Percentiles rank a stretch among this genome's conserved stretches.
phyloP scores from a whole-genome alignment of 139 green algal species.

The Micractinium sp. region DNA sequence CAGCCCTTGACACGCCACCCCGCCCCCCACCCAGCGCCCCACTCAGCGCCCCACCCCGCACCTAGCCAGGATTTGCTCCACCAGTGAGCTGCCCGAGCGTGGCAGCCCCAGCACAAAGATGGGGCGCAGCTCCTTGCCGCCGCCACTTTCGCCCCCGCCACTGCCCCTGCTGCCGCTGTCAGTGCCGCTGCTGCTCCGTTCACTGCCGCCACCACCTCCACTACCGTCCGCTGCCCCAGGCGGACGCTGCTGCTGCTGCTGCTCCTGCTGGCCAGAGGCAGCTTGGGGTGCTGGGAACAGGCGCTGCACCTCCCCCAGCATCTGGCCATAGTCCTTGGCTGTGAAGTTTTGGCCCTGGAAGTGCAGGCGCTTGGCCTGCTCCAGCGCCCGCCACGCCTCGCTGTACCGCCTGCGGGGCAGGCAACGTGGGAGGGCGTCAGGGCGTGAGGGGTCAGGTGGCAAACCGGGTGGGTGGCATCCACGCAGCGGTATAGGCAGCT shows the following conservation, averaged over 20 bases:
- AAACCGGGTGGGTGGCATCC: background rate
- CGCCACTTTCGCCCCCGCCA: background rate
- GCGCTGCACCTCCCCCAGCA: background rate
- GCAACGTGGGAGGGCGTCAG: background rate
- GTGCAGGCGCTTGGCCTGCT: constrained; percentile 13
- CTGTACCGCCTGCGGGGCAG: constrained; percentile 5
- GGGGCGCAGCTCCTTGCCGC: background rate
- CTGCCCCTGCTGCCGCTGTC: background rate
- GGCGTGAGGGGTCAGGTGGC: background rate
- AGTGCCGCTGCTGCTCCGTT: background rate
- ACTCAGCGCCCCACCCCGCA: background rate
- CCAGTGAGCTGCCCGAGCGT: constrained; percentile 11
- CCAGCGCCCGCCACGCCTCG: constrained; percentile 13
- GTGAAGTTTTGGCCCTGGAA: background rate
- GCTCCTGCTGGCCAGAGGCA: background rate
- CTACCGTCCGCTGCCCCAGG: background rate
- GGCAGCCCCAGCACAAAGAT: constrained; percentile 30
- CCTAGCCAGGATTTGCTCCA: constrained; percentile 17
- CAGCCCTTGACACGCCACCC: background rate
- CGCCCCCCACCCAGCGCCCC: background rate
- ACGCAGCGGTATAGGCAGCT: background rate
- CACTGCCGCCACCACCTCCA: background rate
- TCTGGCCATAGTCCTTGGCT: background rate
- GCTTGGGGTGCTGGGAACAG: constrained; percentile 1
- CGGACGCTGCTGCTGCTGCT: background rate